These are phyloP conservation scores for Melampsora larici-populina DNA, from an alignment of 1,284 basidiomycete genomes.

Conservation along the genomic window DNA sequence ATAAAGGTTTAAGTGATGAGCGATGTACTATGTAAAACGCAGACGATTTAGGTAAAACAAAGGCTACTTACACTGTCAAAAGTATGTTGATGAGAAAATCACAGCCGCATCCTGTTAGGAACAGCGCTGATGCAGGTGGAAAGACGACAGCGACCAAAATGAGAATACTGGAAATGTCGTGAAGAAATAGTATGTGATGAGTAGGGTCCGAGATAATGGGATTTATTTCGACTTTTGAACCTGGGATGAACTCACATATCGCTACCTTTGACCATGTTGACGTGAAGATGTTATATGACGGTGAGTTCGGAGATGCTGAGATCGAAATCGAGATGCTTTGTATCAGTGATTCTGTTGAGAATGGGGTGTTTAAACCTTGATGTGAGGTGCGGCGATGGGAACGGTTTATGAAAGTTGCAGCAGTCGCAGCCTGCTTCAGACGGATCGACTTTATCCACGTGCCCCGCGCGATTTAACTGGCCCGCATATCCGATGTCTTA, in stretches of 20 bases:
- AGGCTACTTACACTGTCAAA: conserved; percentile 63
- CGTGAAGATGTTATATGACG: too few species aligned
- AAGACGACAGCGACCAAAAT: conserved; percentile 65
- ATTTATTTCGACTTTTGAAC: neutral
- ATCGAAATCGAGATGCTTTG: too few species aligned
- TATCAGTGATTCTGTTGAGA: too few species aligned
- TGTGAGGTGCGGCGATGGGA: too few species aligned
- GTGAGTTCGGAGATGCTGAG: too few species aligned
- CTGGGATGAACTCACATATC: neutral
- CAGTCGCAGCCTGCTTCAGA: too few species aligned
- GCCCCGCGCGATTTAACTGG: too few species aligned
- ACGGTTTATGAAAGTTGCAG: too few species aligned
- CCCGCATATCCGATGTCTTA: too few species aligned
- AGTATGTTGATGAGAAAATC: conserved; percentile 70
- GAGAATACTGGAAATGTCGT: conserved; percentile 4
- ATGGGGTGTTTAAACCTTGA: too few species aligned
- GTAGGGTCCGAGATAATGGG: neutral
- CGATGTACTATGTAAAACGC: neutral
- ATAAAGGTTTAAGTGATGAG: neutral
- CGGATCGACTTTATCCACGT: too few species aligned
- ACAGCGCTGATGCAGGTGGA: conserved; percentile 62
- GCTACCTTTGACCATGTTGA: conserved; percentile 13
- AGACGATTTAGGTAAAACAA: neutral
- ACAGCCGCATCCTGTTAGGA: conserved; percentile 72
- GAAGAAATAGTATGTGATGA: neutral